phyloP scores from a whole-genome alignment of 495 filamentous ascomycete genomes.

The Collariella sp. region DNA sequence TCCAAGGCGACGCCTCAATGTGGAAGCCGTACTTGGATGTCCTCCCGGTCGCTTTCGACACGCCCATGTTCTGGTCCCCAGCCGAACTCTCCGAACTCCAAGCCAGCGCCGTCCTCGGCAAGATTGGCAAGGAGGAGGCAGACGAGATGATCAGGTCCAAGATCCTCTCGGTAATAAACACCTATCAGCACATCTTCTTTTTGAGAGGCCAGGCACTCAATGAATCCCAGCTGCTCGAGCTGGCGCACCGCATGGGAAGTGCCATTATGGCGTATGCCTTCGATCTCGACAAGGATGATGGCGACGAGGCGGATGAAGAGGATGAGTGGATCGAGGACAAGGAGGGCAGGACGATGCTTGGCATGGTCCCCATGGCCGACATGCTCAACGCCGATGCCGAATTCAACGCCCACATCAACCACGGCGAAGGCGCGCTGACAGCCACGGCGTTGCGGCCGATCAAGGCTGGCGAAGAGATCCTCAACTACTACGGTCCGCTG shows the following conservation, averaged over 20 bases:
- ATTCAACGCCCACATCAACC: slow-evolving; percentile 69
- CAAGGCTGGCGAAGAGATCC: slow-evolving; percentile 63
- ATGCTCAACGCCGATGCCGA: slow-evolving; percentile 86
- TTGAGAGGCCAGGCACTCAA: slow-evolving; percentile 33
- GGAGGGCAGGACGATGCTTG: slow-evolving; percentile 55
- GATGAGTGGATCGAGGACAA: slow-evolving; percentile 59
- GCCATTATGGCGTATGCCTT: slow-evolving; percentile 95
- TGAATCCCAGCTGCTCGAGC: slow-evolving; percentile 45
- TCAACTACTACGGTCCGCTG: slow-evolving; percentile 86
- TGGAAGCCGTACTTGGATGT: slow-evolving; percentile 82
- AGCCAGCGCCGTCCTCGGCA: slow-evolving; percentile 64
- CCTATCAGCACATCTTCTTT: slow-evolving; percentile 40
- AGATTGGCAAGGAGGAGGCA: slow-evolving; percentile 68
- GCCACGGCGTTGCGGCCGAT: slow-evolving; percentile 63
- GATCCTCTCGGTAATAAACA: slow-evolving; percentile 50
- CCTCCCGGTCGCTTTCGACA: slow-evolving; percentile 70
- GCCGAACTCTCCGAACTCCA: slow-evolving; percentile 65
- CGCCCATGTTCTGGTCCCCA: slow-evolving; percentile 82
- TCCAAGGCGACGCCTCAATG: slow-evolving; percentile 48
- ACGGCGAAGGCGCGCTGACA: slow-evolving; percentile 53
- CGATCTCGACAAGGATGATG: slow-evolving; percentile 55
- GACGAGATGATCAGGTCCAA: slow-evolving; percentile 56
- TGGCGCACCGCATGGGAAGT: slow-evolving; percentile 73
- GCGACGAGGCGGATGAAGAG: slow-evolving; percentile 47
- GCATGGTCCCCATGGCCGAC: slow-evolving; percentile 90